phyloP scores from a whole-genome alignment of 257 asterid genomes.

The Sherardia arvensis region DNA sequence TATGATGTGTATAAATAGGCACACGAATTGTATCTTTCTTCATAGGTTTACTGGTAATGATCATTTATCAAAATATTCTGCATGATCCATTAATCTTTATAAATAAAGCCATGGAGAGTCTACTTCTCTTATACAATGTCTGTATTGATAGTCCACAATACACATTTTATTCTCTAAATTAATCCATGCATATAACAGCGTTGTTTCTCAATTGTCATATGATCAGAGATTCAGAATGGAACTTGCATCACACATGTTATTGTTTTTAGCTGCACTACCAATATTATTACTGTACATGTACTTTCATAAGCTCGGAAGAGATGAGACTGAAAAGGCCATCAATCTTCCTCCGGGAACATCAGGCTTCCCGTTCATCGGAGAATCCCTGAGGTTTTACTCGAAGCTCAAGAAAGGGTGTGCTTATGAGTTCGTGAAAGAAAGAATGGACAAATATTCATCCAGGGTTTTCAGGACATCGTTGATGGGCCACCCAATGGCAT shows the following conservation, averaged over 20 bases:
- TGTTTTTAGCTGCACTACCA: background rate
- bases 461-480: conserved; percentile 8
- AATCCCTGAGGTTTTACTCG: conserved; percentile 1
- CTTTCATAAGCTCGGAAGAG: background rate
- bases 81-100: background rate
- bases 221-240: background rate
- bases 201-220: background rate
- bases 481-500: background rate
- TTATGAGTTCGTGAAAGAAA: background rate
- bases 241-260: background rate
- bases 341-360: conserved; percentile 3
- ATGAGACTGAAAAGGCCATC: background rate
- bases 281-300: too few relatives aligned
- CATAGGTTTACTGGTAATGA: background rate
- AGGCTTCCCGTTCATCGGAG: background rate
- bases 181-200: background rate
- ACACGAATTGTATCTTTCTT: background rate
- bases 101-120: background rate
- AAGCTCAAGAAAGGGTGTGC: background rate
- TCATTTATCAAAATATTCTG: background rate
- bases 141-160: background rate
- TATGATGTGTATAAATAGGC: background rate
- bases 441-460: conserved; percentile 5
- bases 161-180: background rate
- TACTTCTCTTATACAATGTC: background rate